These are phyloP conservation scores for Nissolia schottii DNA, from an alignment of 306 rosid species.

Conservation along the genomic window DNA sequence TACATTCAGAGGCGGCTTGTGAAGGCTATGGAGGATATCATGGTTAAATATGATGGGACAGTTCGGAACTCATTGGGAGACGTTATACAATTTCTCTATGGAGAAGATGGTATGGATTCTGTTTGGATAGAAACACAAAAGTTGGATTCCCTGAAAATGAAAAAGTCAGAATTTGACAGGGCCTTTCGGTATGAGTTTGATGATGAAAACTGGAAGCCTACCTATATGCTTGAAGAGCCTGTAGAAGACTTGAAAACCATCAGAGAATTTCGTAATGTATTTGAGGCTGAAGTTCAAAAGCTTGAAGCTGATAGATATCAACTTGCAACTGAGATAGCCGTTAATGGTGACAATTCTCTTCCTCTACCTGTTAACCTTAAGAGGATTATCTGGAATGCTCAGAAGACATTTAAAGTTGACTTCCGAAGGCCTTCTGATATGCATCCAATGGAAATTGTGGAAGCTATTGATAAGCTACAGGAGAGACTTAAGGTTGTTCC, in stretches of 20 bases:
- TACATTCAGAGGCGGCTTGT: constrained; percentile 97
- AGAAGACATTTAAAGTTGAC: constrained; percentile 90
- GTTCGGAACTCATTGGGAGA: constrained; percentile 97
- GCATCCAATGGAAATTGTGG: constrained; percentile 99
- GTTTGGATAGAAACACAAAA: constrained; percentile 98
- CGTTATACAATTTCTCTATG: constrained; percentile 93
- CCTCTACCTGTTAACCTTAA: constrained; percentile 95
- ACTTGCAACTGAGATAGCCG: constrained; percentile 82
- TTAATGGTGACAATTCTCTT: constrained; percentile 80
- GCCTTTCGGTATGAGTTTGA: constrained; percentile 80
- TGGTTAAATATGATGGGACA: constrained; percentile 98
- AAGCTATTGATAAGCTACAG: constrained; percentile 97
- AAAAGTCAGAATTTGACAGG: constrained; percentile 76
- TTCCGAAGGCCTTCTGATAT: constrained; percentile 91
- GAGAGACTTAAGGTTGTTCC: constrained; percentile 96
- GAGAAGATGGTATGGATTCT: constrained; percentile 99
- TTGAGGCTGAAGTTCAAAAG: constrained; percentile 90
- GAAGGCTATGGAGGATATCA: constrained; percentile 99
- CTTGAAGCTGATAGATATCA: constrained; percentile 84
- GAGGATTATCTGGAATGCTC: constrained; percentile 99
- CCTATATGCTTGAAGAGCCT: constrained; percentile 89
- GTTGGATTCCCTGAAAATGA: constrained; percentile 93
- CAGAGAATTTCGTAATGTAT: constrained; percentile 86
- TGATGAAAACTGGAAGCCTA: constrained; percentile 93
- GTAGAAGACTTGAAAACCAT: constrained; percentile 93